Conservation (phyloP, 169 alveolate species). For the Plasmodium billcollinsi region DNA sequence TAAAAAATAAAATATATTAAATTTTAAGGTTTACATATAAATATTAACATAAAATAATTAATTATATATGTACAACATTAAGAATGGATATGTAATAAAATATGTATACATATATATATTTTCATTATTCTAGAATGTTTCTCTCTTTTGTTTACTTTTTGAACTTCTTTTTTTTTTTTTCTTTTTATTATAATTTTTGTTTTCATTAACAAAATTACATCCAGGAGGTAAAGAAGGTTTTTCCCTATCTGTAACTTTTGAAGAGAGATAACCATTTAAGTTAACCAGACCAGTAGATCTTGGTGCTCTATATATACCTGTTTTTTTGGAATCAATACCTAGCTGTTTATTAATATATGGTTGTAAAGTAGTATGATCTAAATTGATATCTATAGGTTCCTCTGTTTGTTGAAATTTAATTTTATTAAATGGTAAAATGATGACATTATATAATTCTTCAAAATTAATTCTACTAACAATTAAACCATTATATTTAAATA, state of each 20-base stretch:
- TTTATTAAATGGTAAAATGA: constrained; percentile 68
- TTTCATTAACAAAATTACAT: constrained; percentile 28
- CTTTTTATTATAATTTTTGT: constrained; percentile 28
- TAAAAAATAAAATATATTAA: too few relatives aligned
- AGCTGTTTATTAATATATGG: constrained; percentile 54
- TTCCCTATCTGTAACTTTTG: background rate
- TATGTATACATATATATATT: too few relatives aligned
- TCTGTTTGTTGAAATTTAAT: constrained; percentile 18
- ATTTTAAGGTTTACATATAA: too few relatives aligned
- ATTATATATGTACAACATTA: background rate
- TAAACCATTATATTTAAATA: constrained; percentile 86
- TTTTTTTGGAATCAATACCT: constrained; percentile 62
- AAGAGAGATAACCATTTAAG: background rate
- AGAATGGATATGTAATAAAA: background rate
- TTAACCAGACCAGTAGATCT: constrained; percentile 72
- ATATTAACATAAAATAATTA: too few relatives aligned
- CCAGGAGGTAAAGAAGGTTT: constrained; percentile 32
- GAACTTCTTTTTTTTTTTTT: constrained; percentile 23
- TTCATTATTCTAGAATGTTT: background rate
- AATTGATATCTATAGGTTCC: constrained; percentile 1
- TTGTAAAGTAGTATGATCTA: constrained; percentile 13
- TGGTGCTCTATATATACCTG: constrained; percentile 84
- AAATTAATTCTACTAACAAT: constrained; percentile 79
- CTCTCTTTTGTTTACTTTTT: constrained; percentile 10
- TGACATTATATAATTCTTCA: constrained; percentile 82